phyloP scores from a whole-genome alignment of 1,284 basidiomycete genomes.

The Heliocybe sulcata region DNA sequence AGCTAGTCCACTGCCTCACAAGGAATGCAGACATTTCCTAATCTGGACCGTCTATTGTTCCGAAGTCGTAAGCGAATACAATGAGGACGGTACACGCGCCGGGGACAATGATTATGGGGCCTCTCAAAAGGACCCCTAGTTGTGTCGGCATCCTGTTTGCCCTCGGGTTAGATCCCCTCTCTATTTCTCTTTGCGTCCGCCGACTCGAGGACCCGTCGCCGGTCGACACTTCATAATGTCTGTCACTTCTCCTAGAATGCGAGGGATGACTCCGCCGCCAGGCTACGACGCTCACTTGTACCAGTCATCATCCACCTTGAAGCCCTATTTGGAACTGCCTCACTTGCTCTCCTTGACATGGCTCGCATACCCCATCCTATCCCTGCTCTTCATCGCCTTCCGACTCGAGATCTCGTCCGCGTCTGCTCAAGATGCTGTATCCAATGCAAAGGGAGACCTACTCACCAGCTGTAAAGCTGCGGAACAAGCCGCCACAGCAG shows the following conservation, averaged over 20 bases:
- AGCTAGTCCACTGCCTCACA: too few species aligned
- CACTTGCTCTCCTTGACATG: conserved; percentile 81
- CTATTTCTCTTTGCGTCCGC: conserved; percentile 16
- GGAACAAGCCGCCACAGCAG: conserved; percentile 73
- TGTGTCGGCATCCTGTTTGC: background rate
- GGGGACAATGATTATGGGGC: background rate
- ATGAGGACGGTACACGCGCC: background rate
- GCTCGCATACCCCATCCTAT: conserved; percentile 80
- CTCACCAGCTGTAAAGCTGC: conserved; percentile 78
- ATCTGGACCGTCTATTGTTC: background rate
- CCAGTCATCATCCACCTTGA: conserved; percentile 38
- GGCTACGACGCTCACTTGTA: conserved; percentile 40
- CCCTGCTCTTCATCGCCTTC: conserved; percentile 82
- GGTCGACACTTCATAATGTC: conserved; percentile 35
- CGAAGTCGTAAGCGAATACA: background rate
- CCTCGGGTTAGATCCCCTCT: conserved; percentile 11
- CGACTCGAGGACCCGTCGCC: conserved; percentile 33
- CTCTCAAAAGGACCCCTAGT: background rate
- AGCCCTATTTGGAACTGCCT: conserved; percentile 76
- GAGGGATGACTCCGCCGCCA: conserved; percentile 42
- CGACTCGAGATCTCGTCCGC: conserved; percentile 69
- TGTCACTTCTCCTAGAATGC: conserved; percentile 18
- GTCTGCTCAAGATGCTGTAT: conserved; percentile 60
- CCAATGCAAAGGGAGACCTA: conserved; percentile 64
- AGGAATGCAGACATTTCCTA: background rate